Conservation (phyloP, 1,139 yeast species). For the Arxiozyma slooffiae region DNA sequence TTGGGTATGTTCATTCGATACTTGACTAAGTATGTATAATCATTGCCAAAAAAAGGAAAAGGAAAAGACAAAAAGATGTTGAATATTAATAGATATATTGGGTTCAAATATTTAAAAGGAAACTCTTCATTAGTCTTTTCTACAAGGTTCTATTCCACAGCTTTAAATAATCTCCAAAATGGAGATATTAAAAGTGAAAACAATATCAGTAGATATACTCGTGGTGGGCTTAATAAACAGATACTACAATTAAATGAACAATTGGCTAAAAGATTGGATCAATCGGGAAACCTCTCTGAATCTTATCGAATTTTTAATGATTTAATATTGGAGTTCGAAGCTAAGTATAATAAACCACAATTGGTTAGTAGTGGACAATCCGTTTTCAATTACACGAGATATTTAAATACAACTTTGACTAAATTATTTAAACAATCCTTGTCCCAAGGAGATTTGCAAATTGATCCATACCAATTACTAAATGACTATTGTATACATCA, state of each 20-base stretch:
- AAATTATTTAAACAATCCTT: constrained; percentile 16
- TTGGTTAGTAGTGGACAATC: not conserved
- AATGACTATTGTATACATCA: constrained; percentile 18
- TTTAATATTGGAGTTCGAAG: constrained; percentile 5
- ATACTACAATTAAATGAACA: not conserved
- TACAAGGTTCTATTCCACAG: not conserved
- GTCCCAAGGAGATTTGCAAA: constrained; percentile 8
- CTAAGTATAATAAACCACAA: constrained; percentile 1
- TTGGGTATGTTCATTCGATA: too few relatives aligned
- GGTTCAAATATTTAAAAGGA: not conserved
- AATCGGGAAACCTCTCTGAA: not conserved
- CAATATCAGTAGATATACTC: not conserved
- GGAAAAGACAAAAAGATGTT: not conserved
- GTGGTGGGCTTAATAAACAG: not conserved
- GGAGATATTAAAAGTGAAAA: not conserved
- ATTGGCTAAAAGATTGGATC: not conserved
- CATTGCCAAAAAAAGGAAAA: too few relatives aligned
- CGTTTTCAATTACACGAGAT: not conserved
- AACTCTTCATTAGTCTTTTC: not conserved
- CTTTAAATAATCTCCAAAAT: not conserved
- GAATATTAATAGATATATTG: not conserved
- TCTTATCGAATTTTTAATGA: not conserved
- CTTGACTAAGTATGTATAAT: too few relatives aligned
- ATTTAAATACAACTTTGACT: constrained; percentile 16
- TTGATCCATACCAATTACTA: constrained; percentile 23